Evolutionary conservation across 108 stramenopile genomes (phyloP).

Genomic region (Cyclostephanos tholiformis): DNA sequence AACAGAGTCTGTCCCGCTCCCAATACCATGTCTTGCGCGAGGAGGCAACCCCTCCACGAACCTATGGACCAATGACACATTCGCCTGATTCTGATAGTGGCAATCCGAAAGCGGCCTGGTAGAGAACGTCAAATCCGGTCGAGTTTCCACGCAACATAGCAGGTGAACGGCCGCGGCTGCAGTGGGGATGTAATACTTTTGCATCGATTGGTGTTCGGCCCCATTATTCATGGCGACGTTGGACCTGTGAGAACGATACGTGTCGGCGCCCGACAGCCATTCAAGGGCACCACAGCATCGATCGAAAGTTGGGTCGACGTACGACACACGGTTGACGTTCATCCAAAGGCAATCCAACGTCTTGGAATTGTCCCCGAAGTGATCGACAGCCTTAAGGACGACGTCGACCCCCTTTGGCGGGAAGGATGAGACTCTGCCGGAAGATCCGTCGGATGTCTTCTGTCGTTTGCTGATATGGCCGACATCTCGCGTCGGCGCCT

Average conservation of each 20-base stretch:
- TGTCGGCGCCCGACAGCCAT: conserved; percentile 65
- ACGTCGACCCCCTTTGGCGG: conserved; percentile 29
- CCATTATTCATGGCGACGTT: conserved; percentile 54
- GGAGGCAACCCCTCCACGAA: conserved; percentile 73
- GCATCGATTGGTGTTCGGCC: too few species aligned
- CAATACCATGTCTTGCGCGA: conserved; percentile 39
- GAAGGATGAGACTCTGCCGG: not conserved
- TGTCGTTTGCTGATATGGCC: conserved; percentile 23
- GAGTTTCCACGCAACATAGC: conserved; percentile 78
- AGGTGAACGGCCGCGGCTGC: conserved; percentile 78
- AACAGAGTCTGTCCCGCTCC: conserved; percentile 38
- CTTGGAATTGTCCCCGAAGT: too few species aligned
- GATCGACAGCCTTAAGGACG: too few species aligned
- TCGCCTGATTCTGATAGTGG: too few species aligned
- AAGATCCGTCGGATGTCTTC: conserved; percentile 18
- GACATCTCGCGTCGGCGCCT: conserved; percentile 3
- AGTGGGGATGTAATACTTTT: conserved; percentile 62
- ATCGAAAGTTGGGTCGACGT: conserved; percentile 84
- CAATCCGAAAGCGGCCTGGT: too few species aligned
- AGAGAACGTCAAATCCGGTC: conserved; percentile 67
- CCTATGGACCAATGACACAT: too few species aligned
- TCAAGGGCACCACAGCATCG: conserved; percentile 71
- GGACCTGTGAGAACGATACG: conserved; percentile 45
- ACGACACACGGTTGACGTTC: too few species aligned
- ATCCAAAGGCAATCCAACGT: too few species aligned